Evolutionary conservation across 2,329 filamentous ascomycete species (phyloP), one percentile per base, ranked within the genome.

Genomic region (Chaetothyriales sp.): DNA sequence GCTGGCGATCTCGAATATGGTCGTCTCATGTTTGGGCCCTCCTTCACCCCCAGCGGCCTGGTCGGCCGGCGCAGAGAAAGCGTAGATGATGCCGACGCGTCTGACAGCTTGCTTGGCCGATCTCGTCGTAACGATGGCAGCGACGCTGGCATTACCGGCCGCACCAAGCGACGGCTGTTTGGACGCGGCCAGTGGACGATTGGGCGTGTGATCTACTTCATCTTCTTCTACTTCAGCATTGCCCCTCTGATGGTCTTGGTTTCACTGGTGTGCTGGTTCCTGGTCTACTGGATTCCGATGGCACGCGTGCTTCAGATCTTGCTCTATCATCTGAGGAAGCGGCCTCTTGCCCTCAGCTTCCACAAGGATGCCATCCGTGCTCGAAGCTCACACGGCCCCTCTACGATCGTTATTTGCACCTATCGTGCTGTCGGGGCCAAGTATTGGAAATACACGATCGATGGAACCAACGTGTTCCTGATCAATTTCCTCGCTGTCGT

Each of bases 381-480:
- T 22, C 83, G 89, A 51, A 73, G 76, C 10, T 77, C 79, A 6
- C 81, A 83, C 46, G 80, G 80, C 15, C 80, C 84, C 18, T 84
- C 87, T 45, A 90, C 89, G 9, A 90, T 98, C 54, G 73, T 98
- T 18, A 76, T 98, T 32, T 98, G 92, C 75, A 98, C 92, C 5
- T 98, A 98, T 69, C 84, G 93, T 52, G 92, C 92, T 44, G 90
- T 93, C 10, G 92, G 92, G 10, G 75, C 81, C 59, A 90, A 90
- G 66, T 98, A 98, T 72, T 98, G 93, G 90, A 98, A 98, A 70
- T 98, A 98, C 69, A 98, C 92, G 3, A 76, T 98, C 52, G 92
- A 98, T 64, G 93, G 92, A 50, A 98, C 92, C 54, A 98, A 98
- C 69, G 94, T 98, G 64, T 96, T 98, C 70, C 79, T 98, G 58